These are phyloP conservation scores for Capsicum pubescens DNA, from an alignment of 257 asterid genomes.

Conservation along the genomic window DNA sequence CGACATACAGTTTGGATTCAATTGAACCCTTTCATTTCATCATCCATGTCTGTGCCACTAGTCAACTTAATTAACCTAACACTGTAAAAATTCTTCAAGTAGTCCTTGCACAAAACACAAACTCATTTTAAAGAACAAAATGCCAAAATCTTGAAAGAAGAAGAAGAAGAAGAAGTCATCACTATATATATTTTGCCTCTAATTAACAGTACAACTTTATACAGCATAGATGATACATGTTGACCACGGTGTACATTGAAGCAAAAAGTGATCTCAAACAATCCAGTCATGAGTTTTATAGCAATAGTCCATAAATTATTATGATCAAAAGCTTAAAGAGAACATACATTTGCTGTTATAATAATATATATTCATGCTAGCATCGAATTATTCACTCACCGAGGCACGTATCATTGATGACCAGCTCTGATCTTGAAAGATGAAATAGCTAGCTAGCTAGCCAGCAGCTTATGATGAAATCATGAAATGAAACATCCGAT, in stretches of 20 bases:
- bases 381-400: not conserved
- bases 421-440: not conserved
- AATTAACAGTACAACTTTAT: not conserved
- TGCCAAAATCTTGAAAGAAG: not conserved
- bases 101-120: not conserved
- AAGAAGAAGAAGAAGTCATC: not conserved
- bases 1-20: not conserved
- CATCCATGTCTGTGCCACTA: not conserved
- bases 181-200: not conserved
- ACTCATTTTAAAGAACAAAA: not conserved
- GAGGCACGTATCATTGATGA: slow-evolving; percentile 7
- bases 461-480: not conserved
- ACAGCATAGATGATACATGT: not conserved
- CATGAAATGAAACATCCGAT: slow-evolving; percentile 1
- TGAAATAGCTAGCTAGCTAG: too few relatives aligned
- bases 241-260: not conserved
- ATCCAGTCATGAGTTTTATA: not conserved
- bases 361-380: not conserved
- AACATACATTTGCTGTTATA: not conserved
- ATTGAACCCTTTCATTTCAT: not conserved
- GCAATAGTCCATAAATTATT: not conserved
- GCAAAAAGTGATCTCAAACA: slow-evolving; percentile 18
- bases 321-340: not conserved
- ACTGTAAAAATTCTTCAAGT: not conserved
- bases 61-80: not conserved